These are phyloP conservation scores for Coelastrella sp. DNA, from an alignment of 139 green algal genomes.

Conservation along the genomic window DNA sequence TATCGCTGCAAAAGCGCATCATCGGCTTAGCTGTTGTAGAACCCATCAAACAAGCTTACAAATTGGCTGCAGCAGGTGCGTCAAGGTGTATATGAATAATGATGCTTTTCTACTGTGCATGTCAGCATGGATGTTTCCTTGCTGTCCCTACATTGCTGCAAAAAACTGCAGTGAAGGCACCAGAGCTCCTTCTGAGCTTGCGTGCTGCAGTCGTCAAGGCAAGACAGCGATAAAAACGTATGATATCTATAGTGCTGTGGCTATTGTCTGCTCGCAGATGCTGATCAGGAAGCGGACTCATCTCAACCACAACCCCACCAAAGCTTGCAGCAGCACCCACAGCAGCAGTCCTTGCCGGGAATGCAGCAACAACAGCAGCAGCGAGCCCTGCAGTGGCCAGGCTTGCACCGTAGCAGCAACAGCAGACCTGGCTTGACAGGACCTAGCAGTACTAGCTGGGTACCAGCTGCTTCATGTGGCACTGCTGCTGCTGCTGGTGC, in stretches of 20 bases:
- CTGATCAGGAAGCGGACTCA: slow-evolving; percentile 33
- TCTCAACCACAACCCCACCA: not conserved
- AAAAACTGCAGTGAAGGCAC: too few relatives aligned
- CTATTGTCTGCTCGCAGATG: not conserved
- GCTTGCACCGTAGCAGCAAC: slow-evolving; percentile 29
- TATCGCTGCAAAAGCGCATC: slow-evolving; percentile 5
- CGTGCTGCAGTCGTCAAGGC: too few relatives aligned
- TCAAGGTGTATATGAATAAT: not conserved
- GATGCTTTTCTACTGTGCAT: too few relatives aligned
- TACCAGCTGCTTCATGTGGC: slow-evolving; percentile 16
- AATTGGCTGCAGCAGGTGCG: slow-evolving; percentile 18
- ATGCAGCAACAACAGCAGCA: slow-evolving; percentile 7
- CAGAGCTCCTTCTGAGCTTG: too few relatives aligned
- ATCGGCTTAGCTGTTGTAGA: slow-evolving; percentile 34
- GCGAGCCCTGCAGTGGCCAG: slow-evolving; percentile 25
- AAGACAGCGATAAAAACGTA: too few relatives aligned
- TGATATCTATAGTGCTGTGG: not conserved
- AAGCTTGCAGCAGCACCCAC: not conserved
- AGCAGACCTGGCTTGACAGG: not conserved
- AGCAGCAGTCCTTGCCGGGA: not conserved
- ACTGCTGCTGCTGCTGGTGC: not conserved
- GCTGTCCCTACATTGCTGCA: too few relatives aligned
- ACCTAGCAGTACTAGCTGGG: not conserved
- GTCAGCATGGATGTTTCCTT: too few relatives aligned
- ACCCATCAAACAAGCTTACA: slow-evolving; percentile 43